Conservation (phyloP, 192 early-diverging fungal species). For the Coemansia sp. region DNA sequence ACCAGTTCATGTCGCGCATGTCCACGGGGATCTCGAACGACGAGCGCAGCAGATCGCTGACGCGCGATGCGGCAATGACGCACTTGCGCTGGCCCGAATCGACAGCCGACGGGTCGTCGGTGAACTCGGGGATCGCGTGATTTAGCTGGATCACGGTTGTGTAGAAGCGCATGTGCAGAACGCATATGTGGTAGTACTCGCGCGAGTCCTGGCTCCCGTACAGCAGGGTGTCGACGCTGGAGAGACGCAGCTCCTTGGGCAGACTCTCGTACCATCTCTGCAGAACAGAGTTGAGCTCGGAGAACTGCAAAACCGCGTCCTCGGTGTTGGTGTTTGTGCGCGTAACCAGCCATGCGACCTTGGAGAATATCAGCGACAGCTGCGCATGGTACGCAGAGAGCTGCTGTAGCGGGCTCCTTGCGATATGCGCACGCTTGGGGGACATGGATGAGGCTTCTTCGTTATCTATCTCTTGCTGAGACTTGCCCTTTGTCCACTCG, state of each 20-base stretch:
- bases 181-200: constrained; percentile 48
- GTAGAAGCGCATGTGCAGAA: constrained; percentile 52
- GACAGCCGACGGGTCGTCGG: constrained; percentile 41
- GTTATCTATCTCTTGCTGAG: constrained; percentile 4
- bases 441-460: constrained; percentile 8
- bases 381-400: constrained; percentile 52
- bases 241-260: constrained; percentile 50
- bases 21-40: constrained; percentile 51
- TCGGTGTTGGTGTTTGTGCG: constrained; percentile 30
- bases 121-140: constrained; percentile 54
- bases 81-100: constrained; percentile 55
- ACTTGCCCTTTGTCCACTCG: constrained; percentile 40
- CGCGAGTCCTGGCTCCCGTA: constrained; percentile 30
- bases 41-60: constrained; percentile 50
- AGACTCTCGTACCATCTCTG: constrained; percentile 55
- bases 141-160: constrained; percentile 53
- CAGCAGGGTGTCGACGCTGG: constrained; percentile 42
- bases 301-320: constrained; percentile 45
- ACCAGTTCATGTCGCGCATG: constrained; percentile 54
- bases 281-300: constrained; percentile 52
- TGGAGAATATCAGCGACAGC: constrained; percentile 55
- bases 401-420: constrained; percentile 36
- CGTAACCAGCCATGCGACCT: constrained; percentile 56
- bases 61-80: constrained; percentile 49
- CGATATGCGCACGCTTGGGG: constrained; percentile 29